Base-by-base conservation (phyloP, 225 moss, liverwort and hornwort species). In the Anthoceros angustus region DNA sequence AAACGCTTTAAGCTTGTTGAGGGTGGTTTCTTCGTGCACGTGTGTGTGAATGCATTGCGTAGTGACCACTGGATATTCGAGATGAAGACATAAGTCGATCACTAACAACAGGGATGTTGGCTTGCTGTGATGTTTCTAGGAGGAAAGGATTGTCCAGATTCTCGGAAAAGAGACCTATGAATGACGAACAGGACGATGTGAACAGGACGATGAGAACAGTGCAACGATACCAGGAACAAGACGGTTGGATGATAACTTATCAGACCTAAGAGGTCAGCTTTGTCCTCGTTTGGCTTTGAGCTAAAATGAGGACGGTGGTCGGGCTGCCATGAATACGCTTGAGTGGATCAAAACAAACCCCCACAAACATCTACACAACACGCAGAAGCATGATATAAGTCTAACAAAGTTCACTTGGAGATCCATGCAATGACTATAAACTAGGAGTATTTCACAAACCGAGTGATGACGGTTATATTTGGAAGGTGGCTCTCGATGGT, bases 401-500 rank as follows among this genome's bases (percentile, higher is more conserved):
- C 23, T 25, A n/a, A 64, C 64, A 7, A 8, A 64, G 11, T 10
- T 10, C 8, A 66, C 40, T 9, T 42, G 42, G 7, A 18, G 1
- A 4, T 42, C 18, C n/a, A n/a, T 32, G 32, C 32, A 32, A 4
- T 32, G 32, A n/a, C n/a, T n/a, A n/a, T n/a, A n/a, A n/a, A n/a
- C n/a, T n/a, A n/a, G n/a, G n/a, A n/a, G n/a, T n/a, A n/a, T n/a
- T n/a, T 12, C 66, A 66, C 76, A 66, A 43, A 82, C 98, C 62
- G 98, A 40, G 98, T 98, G 70, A 98, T 84, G 61, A 98, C 98
- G 11, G 98, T 98, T 43, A 98, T 98, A 67, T 98, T 91, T 64
- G 98, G 98, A 69, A 98, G 84, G 70, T 98, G 98, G 68, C 92
- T 92, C 41, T 91, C 98, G 98, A 75, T 98, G 98, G 66, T 98